Conservation (phyloP, 495 filamentous ascomycete genomes). For the Daldinia concentrica region DNA sequence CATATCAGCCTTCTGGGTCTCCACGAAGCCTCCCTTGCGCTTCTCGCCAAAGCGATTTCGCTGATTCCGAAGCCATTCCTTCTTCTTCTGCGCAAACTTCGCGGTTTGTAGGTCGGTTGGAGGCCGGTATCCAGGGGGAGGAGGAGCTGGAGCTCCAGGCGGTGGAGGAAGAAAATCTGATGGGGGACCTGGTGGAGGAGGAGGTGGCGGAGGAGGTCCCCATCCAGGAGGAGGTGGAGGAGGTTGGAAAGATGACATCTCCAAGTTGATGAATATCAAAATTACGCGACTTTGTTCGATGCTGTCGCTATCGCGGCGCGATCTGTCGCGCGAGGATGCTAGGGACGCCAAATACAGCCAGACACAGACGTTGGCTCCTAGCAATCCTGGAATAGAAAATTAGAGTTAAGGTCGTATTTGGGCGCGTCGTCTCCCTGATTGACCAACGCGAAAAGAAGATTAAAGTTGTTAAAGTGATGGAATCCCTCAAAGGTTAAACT, state of each 20-base stretch:
- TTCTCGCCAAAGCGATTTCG: constrained; percentile 96
- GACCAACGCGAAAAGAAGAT: constrained; percentile 35
- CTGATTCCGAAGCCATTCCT: constrained; percentile 95
- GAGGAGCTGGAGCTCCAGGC: constrained; percentile 73
- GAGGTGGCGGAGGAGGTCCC: constrained; percentile 64
- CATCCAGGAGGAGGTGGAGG: constrained; percentile 67
- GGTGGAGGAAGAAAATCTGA: constrained; percentile 75
- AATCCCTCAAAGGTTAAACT: constrained; percentile 10
- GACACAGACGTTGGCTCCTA: constrained; percentile 2
- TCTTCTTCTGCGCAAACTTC: constrained; percentile 98
- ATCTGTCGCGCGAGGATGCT: constrained; percentile 44
- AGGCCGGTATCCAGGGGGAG: constrained; percentile 88
- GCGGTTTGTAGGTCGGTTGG: constrained; percentile 85
- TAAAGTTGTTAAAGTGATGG: constrained; percentile 27
- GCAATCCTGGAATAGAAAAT: constrained; percentile 6
- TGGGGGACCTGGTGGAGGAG: constrained; percentile 79
- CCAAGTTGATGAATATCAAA: constrained; percentile 43
- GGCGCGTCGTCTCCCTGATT: constrained; percentile 31
- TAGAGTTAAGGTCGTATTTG: background rate
- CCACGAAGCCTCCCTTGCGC: constrained; percentile 93
- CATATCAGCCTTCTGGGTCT: constrained; percentile 99
- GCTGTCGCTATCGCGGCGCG: constrained; percentile 48
- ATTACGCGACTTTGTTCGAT: constrained; percentile 34
- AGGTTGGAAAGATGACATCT: constrained; percentile 78
- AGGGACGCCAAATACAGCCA: constrained; percentile 31